These are phyloP conservation scores for Xanthoconium stramineum DNA, from an alignment of 768 basidiomycete species.

Conservation along the genomic window DNA sequence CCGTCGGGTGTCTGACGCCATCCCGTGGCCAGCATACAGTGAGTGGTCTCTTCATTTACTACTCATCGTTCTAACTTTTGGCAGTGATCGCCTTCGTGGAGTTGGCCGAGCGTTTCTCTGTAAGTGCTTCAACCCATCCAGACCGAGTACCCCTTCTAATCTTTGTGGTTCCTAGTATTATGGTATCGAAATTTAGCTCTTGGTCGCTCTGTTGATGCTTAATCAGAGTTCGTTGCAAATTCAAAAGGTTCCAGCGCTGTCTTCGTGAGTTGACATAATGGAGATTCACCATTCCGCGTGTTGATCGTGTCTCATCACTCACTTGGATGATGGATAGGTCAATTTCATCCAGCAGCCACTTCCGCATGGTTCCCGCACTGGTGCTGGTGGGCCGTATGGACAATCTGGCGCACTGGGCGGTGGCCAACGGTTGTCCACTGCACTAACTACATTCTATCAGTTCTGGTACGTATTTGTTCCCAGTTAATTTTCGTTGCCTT, in stretches of 20 bases:
- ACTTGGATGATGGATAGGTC: slow-evolving; percentile 44
- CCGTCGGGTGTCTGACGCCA: slow-evolving; percentile 54
- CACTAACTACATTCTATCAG: slow-evolving; percentile 65
- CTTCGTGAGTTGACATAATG: slow-evolving; percentile 29
- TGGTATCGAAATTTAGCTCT: slow-evolving; percentile 34
- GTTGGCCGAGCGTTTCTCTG: slow-evolving; percentile 73
- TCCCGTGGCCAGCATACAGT: slow-evolving; percentile 57
- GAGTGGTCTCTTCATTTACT: neutral
- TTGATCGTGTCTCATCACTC: neutral
- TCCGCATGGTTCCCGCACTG: slow-evolving; percentile 62
- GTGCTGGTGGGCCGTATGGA: slow-evolving; percentile 49
- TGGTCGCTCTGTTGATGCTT: neutral
- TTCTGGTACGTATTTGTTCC: slow-evolving; percentile 50
- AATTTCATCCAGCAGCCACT: slow-evolving; percentile 76
- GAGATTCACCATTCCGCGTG: neutral
- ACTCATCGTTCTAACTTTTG: neutral
- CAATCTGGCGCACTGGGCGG: slow-evolving; percentile 67
- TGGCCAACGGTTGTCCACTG: slow-evolving; percentile 71
- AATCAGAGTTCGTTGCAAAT: neutral
- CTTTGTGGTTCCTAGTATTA: slow-evolving; percentile 35
- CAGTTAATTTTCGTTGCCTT: neutral
- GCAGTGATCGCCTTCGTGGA: slow-evolving; percentile 66
- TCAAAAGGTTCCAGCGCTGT: slow-evolving; percentile 39
- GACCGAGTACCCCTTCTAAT: neutral
- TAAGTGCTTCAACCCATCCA: slow-evolving; percentile 23